Conservation (phyloP, 306 rosid genomes). For the Hippophae tibetana region DNA sequence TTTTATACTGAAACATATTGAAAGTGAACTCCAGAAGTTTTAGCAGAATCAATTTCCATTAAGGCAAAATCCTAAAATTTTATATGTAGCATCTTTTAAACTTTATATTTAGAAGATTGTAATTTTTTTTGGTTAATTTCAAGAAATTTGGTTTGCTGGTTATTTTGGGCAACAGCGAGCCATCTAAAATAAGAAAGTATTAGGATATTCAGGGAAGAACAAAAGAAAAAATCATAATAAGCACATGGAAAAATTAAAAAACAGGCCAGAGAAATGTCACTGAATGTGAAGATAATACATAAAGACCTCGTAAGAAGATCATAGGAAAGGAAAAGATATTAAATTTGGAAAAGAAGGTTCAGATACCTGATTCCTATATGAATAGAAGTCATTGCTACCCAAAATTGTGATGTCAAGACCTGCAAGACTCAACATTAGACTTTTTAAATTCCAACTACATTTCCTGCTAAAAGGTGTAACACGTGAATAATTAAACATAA, state of each 20-base stretch:
- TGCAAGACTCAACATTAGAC: constrained; percentile 31
- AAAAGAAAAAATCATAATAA: background rate
- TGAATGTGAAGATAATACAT: background rate
- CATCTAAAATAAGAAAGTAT: background rate
- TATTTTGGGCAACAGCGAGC: too few species aligned
- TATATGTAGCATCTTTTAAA: background rate
- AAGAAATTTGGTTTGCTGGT: too few species aligned
- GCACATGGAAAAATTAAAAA: background rate
- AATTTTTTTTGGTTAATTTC: too few species aligned
- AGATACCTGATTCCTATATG: constrained; percentile 76
- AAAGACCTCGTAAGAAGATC: background rate
- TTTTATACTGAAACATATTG: constrained; percentile 1
- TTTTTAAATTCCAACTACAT: background rate
- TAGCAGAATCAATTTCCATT: background rate
- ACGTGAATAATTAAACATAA: constrained; percentile 14
- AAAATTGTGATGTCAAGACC: constrained; percentile 89
- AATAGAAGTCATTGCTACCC: constrained; percentile 89
- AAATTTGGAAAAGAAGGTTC: background rate
- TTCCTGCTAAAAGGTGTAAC: constrained; percentile 9
- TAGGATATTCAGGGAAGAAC: background rate
- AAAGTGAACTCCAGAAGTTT: background rate
- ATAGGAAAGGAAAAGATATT: background rate
- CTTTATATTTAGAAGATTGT: too few species aligned
- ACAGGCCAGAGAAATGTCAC: background rate
- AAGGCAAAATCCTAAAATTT: background rate